Conservation (phyloP, 768 basidiomycete genomes). For the Leccinum disarticulatum region DNA sequence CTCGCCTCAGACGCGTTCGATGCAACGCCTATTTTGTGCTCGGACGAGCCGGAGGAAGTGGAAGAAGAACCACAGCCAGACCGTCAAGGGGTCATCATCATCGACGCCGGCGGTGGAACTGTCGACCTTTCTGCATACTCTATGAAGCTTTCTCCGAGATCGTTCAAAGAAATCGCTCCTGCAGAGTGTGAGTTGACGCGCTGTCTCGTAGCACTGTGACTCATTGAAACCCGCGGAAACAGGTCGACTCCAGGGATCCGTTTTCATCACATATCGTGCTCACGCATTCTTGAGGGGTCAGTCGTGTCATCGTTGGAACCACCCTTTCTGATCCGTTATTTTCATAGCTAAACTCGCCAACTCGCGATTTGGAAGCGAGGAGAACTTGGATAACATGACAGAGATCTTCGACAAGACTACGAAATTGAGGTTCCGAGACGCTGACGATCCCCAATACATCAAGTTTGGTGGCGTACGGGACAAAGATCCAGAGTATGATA, state of each 20-base stretch:
- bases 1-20: conserved; percentile 33
- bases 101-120: conserved; percentile 50
- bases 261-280: conserved; percentile 35
- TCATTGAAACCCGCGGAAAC: not conserved
- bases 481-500: conserved; percentile 35
- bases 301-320: not conserved
- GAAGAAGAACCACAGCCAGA: conserved; percentile 14
- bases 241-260: conserved; percentile 42
- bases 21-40: conserved; percentile 6
- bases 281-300: conserved; percentile 33
- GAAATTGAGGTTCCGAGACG: conserved; percentile 40
- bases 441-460: conserved; percentile 36
- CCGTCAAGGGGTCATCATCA: conserved; percentile 39
- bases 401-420: conserved; percentile 36
- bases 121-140: conserved; percentile 41
- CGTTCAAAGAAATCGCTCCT: conserved; percentile 37
- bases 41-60: conserved; percentile 21
- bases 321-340: not conserved
- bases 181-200: conserved; percentile 28
- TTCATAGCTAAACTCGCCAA: conserved; percentile 27
- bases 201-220: too few relatives aligned
- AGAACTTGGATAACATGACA: conserved; percentile 32
- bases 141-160: conserved; percentile 38
- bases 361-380: conserved; percentile 29
- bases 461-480: conserved; percentile 38